A percentile compares a stretch with the other conserved stretches of the same genome.
Conservation (phyloP, 306 rosid genomes). For the Abrus pulchellus region DNA sequence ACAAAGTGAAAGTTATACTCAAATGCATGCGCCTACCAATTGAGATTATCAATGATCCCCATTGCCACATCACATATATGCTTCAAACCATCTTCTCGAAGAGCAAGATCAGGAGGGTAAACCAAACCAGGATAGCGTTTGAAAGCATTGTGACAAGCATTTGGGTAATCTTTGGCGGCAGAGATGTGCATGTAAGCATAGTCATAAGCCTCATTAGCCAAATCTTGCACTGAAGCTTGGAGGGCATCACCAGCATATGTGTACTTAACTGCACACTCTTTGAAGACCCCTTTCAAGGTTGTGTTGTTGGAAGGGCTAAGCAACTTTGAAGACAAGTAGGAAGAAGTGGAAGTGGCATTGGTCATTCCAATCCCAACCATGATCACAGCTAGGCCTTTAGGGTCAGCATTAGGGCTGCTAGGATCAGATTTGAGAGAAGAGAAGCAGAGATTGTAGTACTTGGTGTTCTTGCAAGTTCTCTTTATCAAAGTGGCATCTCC, state of each 20-base stretch:
- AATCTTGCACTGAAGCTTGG: constrained; percentile 62
- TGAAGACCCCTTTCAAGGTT: constrained; percentile 57
- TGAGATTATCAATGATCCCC: constrained; percentile 81
- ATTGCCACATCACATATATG: constrained; percentile 81
- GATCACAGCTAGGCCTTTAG: constrained; percentile 75
- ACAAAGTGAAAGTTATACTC: constrained; percentile 3
- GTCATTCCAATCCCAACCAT: constrained; percentile 68
- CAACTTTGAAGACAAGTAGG: constrained; percentile 73
- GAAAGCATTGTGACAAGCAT: constrained; percentile 78
- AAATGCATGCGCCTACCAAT: constrained; percentile 49
- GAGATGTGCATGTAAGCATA: constrained; percentile 78
- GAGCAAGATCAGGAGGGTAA: constrained; percentile 74
- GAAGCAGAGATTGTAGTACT: constrained; percentile 73
- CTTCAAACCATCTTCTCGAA: constrained; percentile 77
- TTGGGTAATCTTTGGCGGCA: constrained; percentile 90
- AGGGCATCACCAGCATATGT: constrained; percentile 73
- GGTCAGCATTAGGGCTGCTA: constrained; percentile 66
- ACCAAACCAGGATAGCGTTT: constrained; percentile 55
- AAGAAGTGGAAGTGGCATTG: constrained; percentile 81
- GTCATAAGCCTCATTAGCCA: constrained; percentile 70
- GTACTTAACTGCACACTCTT: constrained; percentile 83
- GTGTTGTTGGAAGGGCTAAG: constrained; percentile 49
- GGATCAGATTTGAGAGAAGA: constrained; percentile 78
- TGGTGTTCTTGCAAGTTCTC: constrained; percentile 82
- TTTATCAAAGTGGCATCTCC: constrained; percentile 73